phyloP scores from a whole-genome alignment of 345 rosid species.

The Iberis pinnata region DNA sequence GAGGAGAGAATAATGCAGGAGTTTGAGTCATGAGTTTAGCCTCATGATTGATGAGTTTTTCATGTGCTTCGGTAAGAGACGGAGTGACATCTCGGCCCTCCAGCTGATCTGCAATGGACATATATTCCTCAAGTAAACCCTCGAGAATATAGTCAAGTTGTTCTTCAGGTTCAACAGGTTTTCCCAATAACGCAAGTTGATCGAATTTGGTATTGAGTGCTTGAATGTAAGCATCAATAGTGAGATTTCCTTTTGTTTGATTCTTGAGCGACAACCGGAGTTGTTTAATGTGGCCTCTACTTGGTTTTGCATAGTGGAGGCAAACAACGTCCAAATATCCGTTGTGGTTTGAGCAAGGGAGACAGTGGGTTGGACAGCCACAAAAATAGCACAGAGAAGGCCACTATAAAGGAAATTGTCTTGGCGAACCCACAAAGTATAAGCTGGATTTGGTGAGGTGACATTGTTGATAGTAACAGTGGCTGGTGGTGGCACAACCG shows the following conservation, averaged over 20 bases:
- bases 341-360: not conserved
- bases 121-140: not conserved
- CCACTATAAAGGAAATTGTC: not conserved
- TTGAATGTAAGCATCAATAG: not conserved
- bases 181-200: not conserved
- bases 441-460: not conserved
- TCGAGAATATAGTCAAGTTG: not conserved
- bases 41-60: too few relatives aligned
- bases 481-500: not conserved
- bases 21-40: too few relatives aligned
- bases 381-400: not conserved
- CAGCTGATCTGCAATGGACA: not conserved
- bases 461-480: not conserved
- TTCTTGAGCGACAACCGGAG: not conserved
- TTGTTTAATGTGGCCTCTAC: not conserved
- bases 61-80: too few relatives aligned
- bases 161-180: not conserved
- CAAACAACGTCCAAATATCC: not conserved
- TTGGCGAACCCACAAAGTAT: not conserved
- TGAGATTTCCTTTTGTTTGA: not conserved
- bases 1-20: too few relatives aligned
- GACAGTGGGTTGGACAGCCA: not conserved
- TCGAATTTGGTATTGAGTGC: not conserved
- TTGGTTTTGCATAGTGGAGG: not conserved
- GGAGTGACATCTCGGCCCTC: too few relatives aligned